Conservation (phyloP, 805 yeast species). For the Pichia nanzhaoensis region DNA sequence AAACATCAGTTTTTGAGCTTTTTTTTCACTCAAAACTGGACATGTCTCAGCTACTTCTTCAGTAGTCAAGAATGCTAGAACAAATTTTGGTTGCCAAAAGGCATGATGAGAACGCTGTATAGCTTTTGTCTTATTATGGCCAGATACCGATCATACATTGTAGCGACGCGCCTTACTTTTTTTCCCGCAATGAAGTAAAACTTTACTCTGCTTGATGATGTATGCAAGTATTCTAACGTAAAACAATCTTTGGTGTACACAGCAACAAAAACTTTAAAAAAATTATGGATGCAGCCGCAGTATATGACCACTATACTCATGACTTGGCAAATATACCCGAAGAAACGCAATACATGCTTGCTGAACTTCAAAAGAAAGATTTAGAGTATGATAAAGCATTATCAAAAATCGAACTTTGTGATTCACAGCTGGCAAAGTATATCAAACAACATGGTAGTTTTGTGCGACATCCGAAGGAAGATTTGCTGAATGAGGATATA, state of each 20-base stretch:
- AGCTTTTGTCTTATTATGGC: not conserved
- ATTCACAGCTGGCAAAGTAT: slow-evolving; percentile 74
- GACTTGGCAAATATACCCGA: slow-evolving; percentile 74
- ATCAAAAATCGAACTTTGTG: slow-evolving; percentile 61
- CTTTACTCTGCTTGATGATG: no score
- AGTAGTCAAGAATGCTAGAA: no score
- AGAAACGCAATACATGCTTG: slow-evolving; percentile 72
- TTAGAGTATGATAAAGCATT: slow-evolving; percentile 56
- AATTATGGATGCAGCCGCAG: slow-evolving; percentile 87
- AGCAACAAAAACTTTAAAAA: no score
- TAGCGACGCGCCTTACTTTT: no score
- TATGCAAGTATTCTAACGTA: no score
- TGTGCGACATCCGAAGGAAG: slow-evolving; percentile 77
- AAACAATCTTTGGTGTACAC: no score
- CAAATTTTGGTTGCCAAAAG: slow-evolving; percentile 4
- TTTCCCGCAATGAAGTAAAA: no score
- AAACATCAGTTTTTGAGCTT: no score
- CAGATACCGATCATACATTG: slow-evolving; percentile 16
- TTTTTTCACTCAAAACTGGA: no score
- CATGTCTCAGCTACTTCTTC: no score
- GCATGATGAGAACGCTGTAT: not conserved
- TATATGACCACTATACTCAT: slow-evolving; percentile 59
- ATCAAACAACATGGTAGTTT: slow-evolving; percentile 78
- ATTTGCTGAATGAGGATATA: slow-evolving; percentile 55
- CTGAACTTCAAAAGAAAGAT: slow-evolving; percentile 73